These are phyloP conservation scores for Penstemon barbatus DNA, from an alignment of 257 asterid species.

Conservation along the genomic window DNA sequence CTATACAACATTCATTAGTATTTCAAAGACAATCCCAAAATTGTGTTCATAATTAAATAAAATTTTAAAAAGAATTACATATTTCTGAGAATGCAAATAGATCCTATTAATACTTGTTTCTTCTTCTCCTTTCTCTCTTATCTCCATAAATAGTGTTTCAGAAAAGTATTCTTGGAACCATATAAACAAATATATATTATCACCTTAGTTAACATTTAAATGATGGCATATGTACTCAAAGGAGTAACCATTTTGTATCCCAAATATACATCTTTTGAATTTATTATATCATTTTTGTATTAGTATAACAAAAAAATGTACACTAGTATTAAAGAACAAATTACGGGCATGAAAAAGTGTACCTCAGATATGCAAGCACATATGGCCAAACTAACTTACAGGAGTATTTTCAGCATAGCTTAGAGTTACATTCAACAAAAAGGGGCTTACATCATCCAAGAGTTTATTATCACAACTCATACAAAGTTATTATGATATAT, in stretches of 20 bases:
- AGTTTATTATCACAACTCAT: background rate
- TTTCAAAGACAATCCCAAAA: too few species aligned
- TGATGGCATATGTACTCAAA: background rate
- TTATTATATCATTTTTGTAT: background rate
- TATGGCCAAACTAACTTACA: background rate
- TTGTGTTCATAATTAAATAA: too few species aligned
- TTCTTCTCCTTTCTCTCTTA: background rate
- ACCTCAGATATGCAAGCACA: background rate
- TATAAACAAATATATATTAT: background rate
- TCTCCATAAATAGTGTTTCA: background rate
- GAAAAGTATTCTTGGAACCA: background rate
- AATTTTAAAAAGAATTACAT: too few species aligned
- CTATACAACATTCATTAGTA: too few species aligned
- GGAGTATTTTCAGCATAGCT: slow-evolving; percentile 1
- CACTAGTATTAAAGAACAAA: too few species aligned
- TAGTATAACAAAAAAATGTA: too few species aligned
- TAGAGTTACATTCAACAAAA: background rate
- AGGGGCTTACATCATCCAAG: background rate
- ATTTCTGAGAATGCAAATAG: background rate
- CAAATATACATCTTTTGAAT: too few species aligned
- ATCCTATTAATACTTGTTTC: background rate
- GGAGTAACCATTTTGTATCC: background rate
- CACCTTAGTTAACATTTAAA: background rate
- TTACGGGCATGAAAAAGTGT: background rate
- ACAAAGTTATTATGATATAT: background rate